phyloP scores from a whole-genome alignment of 2,329 filamentous ascomycete genomes.

The Aspergillus sclerotialis region DNA sequence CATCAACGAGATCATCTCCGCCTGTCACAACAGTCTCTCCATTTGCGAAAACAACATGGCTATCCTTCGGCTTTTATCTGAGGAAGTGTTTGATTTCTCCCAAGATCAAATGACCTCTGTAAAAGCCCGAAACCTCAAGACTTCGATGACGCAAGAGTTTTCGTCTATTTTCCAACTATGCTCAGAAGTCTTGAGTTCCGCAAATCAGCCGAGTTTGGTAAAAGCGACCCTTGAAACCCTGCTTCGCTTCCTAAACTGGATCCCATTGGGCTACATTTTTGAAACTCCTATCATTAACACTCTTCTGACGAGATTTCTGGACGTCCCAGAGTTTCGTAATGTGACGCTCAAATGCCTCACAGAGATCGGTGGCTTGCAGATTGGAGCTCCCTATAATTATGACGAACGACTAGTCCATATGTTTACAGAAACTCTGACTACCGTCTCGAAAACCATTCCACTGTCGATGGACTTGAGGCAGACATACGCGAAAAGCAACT shows the following conservation, averaged over 20 bases:
- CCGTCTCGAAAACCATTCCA: slow-evolving; percentile 88
- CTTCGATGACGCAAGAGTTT: slow-evolving; percentile 98
- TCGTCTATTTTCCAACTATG: slow-evolving; percentile 97
- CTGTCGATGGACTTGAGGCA: slow-evolving; percentile 81
- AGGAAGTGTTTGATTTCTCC: slow-evolving; percentile 98
- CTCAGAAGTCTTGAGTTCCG: slow-evolving; percentile 87
- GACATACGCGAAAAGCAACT: slow-evolving; percentile 86
- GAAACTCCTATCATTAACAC: slow-evolving; percentile 96
- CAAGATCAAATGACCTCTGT: slow-evolving; percentile 98
- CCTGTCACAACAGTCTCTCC: slow-evolving; percentile 88
- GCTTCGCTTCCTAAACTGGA: slow-evolving; percentile 97
- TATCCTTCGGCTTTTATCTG: slow-evolving; percentile 87
- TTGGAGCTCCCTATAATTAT: slow-evolving; percentile 67
- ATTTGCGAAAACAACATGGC: slow-evolving; percentile 99
- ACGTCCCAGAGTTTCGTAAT: slow-evolving; percentile 92
- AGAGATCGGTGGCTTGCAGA: slow-evolving; percentile 90
- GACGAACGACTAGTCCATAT: slow-evolving; percentile 95
- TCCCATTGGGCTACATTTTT: slow-evolving; percentile 96
- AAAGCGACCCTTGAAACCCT: slow-evolving; percentile 96
- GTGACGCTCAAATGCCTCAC: slow-evolving; percentile 94
- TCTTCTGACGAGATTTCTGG: slow-evolving; percentile 82
- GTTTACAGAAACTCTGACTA: slow-evolving; percentile 94
- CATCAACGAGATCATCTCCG: slow-evolving; percentile 98
- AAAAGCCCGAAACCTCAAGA: slow-evolving; percentile 94
- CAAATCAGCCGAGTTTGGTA: slow-evolving; percentile 79